phyloP scores from a whole-genome alignment of 768 basidiomycete species.

The Pleurotus citrinopileatus region DNA sequence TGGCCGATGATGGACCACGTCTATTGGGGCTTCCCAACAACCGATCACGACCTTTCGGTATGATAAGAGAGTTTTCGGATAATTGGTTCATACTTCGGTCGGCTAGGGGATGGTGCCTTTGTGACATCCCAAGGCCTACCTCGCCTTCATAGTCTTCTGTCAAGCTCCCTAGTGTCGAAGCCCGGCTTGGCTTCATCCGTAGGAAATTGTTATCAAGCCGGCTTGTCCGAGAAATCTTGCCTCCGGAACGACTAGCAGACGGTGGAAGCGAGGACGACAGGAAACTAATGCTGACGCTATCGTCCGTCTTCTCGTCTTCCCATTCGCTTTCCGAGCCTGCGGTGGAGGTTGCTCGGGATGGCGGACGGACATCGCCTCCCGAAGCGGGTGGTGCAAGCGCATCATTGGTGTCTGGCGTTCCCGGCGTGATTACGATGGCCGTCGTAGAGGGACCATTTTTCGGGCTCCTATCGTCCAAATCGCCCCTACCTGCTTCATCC shows the following conservation, averaged over 20 bases:
- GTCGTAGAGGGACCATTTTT: conserved; percentile 19
- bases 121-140: conserved; percentile 20
- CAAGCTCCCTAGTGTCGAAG: conserved; percentile 56
- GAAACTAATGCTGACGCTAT: conserved; percentile 62
- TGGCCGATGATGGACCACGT: conserved; percentile 51
- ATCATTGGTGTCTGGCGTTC: conserved; percentile 34
- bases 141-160: conserved; percentile 68
- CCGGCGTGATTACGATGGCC: conserved; percentile 30
- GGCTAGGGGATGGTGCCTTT: conserved; percentile 45
- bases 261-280: conserved; percentile 38
- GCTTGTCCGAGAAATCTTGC: conserved; percentile 56
- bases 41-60: conserved; percentile 38
- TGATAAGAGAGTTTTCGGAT: conserved; percentile 25
- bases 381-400: conserved; percentile 19
- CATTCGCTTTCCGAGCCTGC: conserved; percentile 82
- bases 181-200: conserved; percentile 41
- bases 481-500: conserved; percentile 82
- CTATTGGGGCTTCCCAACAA: conserved; percentile 41
- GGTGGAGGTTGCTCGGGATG: conserved; percentile 43
- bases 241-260: conserved; percentile 27
- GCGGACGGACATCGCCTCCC: conserved; percentile 25
- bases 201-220: conserved; percentile 72
- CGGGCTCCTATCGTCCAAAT: conserved; percentile 62
- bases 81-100: conserved; percentile 65
- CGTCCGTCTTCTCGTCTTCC: conserved; percentile 88